These are phyloP conservation scores for Berkeleyomyces rouxiae DNA, from an alignment of 2,329 filamentous ascomycete species.

Conservation along the genomic window DNA sequence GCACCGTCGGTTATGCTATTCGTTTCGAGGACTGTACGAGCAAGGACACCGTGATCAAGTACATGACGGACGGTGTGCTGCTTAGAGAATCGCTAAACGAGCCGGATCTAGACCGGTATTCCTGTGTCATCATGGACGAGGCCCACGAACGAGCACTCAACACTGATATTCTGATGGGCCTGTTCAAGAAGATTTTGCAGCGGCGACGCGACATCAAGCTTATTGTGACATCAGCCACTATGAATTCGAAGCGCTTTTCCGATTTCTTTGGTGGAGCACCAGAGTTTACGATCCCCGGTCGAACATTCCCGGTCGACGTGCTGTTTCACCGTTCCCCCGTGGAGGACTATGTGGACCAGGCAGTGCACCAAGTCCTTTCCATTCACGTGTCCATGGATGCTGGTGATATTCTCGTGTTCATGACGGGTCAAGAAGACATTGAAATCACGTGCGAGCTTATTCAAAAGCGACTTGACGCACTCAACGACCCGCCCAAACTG, in stretches of 20 bases:
- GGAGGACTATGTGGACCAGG: constrained; percentile 93
- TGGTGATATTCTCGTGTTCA: constrained; percentile 94
- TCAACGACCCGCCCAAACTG: constrained; percentile 89
- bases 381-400: constrained; percentile 90
- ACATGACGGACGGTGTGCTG: constrained; percentile 96
- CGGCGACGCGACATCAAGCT: constrained; percentile 81
- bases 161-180: constrained; percentile 90
- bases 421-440: constrained; percentile 98
- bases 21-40: constrained; percentile 97
- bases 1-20: constrained; percentile 86
- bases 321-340: constrained; percentile 90
- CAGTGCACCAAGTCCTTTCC: constrained; percentile 85
- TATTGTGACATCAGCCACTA: constrained; percentile 94
- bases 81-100: constrained; percentile 87
- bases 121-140: constrained; percentile 98
- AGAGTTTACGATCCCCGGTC: constrained; percentile 87
- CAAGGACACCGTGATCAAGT: constrained; percentile 90
- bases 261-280: constrained; percentile 92
- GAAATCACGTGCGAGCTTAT: constrained; percentile 90
- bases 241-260: constrained; percentile 94
- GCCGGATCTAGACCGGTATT: constrained; percentile 85
- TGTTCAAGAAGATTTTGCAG: constrained; percentile 93
- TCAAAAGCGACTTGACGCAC: constrained; percentile 66
- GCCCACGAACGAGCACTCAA: constrained; percentile 93
- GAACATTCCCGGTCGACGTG: constrained; percentile 93